phyloP scores from a whole-genome alignment of 768 basidiomycete species.

The Collybiopsis confluens region DNA sequence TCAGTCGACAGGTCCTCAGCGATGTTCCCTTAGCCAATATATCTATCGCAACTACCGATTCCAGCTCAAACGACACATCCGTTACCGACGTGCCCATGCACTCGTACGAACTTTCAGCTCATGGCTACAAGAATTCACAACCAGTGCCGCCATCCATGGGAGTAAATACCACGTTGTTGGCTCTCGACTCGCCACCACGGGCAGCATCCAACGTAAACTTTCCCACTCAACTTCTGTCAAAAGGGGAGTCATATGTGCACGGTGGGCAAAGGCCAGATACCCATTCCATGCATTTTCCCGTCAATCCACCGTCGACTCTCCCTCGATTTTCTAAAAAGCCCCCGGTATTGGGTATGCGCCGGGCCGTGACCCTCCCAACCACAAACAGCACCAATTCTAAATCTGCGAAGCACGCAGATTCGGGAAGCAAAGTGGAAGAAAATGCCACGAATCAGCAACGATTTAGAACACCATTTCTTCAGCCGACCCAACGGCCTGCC shows the following conservation, averaged over 20 bases:
- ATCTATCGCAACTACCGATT: neutral
- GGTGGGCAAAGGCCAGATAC: too few relatives aligned
- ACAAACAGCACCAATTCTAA: neutral
- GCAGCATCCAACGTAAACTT: neutral
- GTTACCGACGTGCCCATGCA: neutral
- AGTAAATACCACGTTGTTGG: too few relatives aligned
- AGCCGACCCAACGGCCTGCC: neutral
- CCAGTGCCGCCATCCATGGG: too few relatives aligned
- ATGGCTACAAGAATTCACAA: too few relatives aligned
- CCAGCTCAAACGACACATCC: neutral
- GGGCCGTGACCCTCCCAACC: neutral
- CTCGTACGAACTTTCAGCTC: too few relatives aligned
- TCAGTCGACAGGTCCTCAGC: neutral
- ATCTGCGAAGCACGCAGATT: neutral
- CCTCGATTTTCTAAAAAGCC: neutral
- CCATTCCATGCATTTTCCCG: too few relatives aligned
- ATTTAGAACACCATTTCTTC: slow-evolving; percentile 4
- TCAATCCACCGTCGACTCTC: neutral
- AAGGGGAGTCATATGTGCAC: too few relatives aligned
- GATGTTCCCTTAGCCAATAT: neutral
- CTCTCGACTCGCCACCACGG: too few relatives aligned
- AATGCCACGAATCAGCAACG: neutral
- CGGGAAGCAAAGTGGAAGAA: neutral
- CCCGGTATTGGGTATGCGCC: slow-evolving; percentile 8
- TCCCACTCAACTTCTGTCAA: neutral